Base-by-base conservation (phyloP, 1,284 basidiomycete species). In the Vanrija sp. region DNA sequence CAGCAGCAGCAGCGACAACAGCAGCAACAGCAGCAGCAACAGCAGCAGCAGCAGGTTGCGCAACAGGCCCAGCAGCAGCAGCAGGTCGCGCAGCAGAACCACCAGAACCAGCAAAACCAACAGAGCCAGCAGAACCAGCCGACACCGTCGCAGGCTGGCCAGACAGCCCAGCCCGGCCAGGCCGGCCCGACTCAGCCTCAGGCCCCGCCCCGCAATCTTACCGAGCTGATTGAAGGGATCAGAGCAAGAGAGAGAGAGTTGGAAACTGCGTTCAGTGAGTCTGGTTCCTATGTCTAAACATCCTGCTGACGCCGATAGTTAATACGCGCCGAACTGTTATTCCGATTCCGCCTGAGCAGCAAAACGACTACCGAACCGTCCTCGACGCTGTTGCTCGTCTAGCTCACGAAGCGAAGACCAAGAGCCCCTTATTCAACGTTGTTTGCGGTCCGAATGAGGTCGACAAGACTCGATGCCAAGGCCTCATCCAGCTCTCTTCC, bases 401-500 rank as follows among this genome's bases (percentile, higher is more conserved):
- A 4, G 52, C 54, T 6, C 49, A 46, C 7, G 59, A 61, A 19
- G 59, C 59, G 25, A 54, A 57, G 39, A 47, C 46, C 16, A 57
- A 57, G 53, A 61, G 53, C 44, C 59, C 59, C 15, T 44, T 61
- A 9, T 57, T 57, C 50, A 55, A 54, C 26, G 52, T 61, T 12
- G 44, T 61, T 15, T 52, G 53, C 42, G 26, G 38, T 38, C n/a
- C 40, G n/a, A 61, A 28, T 21, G 53, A 57, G 9, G 29, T 44
- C 18, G 59, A 61, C 49, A 57, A 57, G 42, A 29, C 8, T 5
- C 46, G 55, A 3, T 61, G 55, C 38, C 29, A 46, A 15, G 47
- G 50, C 7, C 49, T 61, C 5, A 43, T 61, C n/a, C 59, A 61
- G 23, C 38, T 61, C 5, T 54, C 57, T 19, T 54, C 57, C 6